Evolutionary conservation across 2,329 filamentous ascomycete species (phyloP), one percentile per base, ranked within the genome.

Genomic region (Paramyrothecium sp.): DNA sequence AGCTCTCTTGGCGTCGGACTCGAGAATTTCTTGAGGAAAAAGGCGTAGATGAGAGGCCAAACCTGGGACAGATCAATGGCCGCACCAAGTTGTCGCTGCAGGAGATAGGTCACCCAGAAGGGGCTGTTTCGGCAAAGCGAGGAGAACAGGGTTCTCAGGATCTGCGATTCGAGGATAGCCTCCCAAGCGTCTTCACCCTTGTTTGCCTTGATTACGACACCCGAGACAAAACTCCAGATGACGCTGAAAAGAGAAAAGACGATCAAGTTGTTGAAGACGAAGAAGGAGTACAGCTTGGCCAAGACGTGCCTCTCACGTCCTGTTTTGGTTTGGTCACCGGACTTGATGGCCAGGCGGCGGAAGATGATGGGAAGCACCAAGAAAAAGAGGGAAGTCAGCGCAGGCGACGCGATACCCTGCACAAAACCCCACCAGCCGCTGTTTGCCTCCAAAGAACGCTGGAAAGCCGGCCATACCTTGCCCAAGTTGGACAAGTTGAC

Each of bases 211-310:
- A 83, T 69, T 50, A 93, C 77, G 41, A 96, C 86, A 4, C 78
- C 78, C 1, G 86, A 76, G 10, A 92, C 78, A 65, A 93, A 92
- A 1, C 79, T 78, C 86, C 91, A 97, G 17, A 92, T 75, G 2
- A 91, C 87, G 49, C 90, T 91, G 73, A 98, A 98, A 16, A 97
- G 79, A 12, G 93, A 97, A 74, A 98, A 98, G 57, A 98, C 88
- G 63, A 99, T 79, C 56, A 99, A 75, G 69, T 98, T 98, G 83
- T 99, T 99, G 81, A 99, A 92, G 54, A 97, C 85, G 74, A 99
- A 99, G 78, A 99, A 99, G 19, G 90, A 84, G 75, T 96, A 99
- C 2, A 99, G 82, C 73, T 96, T 96, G 61, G 86, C 88, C 58
- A 95, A 83, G 54, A 99, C 95, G 72, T 98, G 94, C 30, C 92